These are phyloP conservation scores for Populus tremula DNA, from an alignment of 345 rosid species.

Conservation along the genomic window DNA sequence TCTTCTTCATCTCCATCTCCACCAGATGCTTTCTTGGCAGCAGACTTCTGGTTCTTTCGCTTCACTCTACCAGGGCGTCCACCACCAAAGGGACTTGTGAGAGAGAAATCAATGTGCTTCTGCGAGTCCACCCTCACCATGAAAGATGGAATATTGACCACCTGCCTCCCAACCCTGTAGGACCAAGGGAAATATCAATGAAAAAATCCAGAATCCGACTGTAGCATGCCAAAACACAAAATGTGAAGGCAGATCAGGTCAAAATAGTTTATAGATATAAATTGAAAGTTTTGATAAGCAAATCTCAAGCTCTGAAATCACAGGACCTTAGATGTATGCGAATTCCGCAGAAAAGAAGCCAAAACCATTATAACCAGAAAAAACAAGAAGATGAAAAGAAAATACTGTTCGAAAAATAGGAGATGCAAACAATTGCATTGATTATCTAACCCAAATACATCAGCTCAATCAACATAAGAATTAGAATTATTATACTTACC, in stretches of 20 bases:
- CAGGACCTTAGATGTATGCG: background rate
- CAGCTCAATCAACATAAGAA: background rate
- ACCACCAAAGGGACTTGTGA: conserved; percentile 66
- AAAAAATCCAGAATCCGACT: background rate
- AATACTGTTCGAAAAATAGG: background rate
- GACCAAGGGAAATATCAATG: background rate
- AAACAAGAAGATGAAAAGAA: background rate
- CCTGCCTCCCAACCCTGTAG: conserved; percentile 67
- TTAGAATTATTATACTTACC: conserved; percentile 20
- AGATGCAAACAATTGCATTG: background rate
- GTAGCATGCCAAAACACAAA: background rate
- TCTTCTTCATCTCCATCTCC: conserved; percentile 18
- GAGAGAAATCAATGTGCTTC: conserved; percentile 68
- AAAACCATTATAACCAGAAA: background rate
- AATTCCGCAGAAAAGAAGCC: background rate
- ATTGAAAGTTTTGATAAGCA: background rate
- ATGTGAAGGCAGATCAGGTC: too few species aligned
- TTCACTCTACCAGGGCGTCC: conserved; percentile 35
- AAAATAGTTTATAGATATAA: too few species aligned
- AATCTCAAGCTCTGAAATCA: background rate
- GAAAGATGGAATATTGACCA: conserved; percentile 68
- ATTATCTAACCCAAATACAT: background rate
- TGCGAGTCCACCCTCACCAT: conserved; percentile 70
- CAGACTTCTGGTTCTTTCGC: conserved; percentile 18
- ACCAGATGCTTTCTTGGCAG: conserved; percentile 16